phyloP scores from a whole-genome alignment of 768 basidiomycete genomes.

The Butyriboletus loyo region DNA sequence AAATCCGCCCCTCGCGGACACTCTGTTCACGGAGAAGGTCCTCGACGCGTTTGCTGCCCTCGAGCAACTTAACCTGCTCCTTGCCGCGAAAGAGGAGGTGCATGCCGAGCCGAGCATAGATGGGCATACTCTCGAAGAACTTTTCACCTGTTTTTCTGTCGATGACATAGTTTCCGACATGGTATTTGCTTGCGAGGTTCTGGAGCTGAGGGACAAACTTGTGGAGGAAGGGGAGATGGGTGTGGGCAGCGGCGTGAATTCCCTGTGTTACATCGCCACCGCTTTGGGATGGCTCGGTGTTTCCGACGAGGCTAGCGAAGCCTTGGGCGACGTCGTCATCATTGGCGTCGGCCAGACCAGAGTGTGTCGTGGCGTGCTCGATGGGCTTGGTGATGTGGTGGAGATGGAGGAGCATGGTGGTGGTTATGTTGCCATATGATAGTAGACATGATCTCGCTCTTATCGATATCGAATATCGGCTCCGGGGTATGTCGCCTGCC shows the following conservation, averaged over 20 bases:
- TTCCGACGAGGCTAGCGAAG: slow-evolving; percentile 20
- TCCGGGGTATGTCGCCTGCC: neutral
- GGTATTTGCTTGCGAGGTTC: slow-evolving; percentile 48
- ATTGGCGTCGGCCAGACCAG: slow-evolving; percentile 16
- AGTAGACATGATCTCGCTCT: neutral
- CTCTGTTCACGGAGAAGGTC: slow-evolving; percentile 53
- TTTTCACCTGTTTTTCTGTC: slow-evolving; percentile 46
- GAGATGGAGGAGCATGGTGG: slow-evolving; percentile 15
- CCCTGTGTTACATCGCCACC: slow-evolving; percentile 19
- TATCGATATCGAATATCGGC: slow-evolving; percentile 12
- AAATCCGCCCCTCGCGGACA: slow-evolving; percentile 52
- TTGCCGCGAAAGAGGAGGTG: slow-evolving; percentile 68
- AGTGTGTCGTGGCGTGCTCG: slow-evolving; percentile 24
- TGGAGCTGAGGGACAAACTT: slow-evolving; percentile 54
- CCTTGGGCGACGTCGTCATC: slow-evolving; percentile 21
- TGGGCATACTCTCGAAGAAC: slow-evolving; percentile 73
- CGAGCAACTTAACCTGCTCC: slow-evolving; percentile 47
- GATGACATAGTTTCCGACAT: slow-evolving; percentile 58
- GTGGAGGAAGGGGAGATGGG: slow-evolving; percentile 39
- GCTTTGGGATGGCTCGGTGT: slow-evolving; percentile 8
- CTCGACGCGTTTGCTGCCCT: slow-evolving; percentile 45
- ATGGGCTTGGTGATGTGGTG: slow-evolving; percentile 24
- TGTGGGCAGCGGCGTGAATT: slow-evolving; percentile 36
- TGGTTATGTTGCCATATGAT: neutral
- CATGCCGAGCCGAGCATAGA: slow-evolving; percentile 72